Evolutionary conservation across 192 early-diverging fungal species (phyloP), one percentile per base, ranked within the genome.

Genomic region (Neocallimastix lanati): DNA sequence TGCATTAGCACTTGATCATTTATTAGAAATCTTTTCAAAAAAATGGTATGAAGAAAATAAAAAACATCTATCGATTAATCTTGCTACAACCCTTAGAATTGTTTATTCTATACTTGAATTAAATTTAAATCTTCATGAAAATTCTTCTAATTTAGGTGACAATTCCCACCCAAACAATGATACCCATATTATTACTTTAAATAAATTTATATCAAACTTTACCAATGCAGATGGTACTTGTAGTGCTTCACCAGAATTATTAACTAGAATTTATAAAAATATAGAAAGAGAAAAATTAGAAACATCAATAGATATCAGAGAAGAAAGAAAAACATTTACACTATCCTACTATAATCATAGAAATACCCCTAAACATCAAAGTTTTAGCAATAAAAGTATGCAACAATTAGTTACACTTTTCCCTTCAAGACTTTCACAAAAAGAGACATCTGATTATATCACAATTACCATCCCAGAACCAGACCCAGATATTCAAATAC

Each of bases 1-100:
- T 36, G 83, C 78, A 76, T 83, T 77, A 13, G 38, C 80, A 0
- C 84, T 92, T 13, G 86, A 88, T 27, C 84, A 86, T 82, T 33
- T 92, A 6, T 79, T 92, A 29, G 89, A 91, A 28, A 83, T 85
- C 29, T 92, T 92, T 81, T 87, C 91, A 0, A 86, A 85, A 76
- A 86, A 87, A 29, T 92, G 91, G 91, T 88, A 89, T 76, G 85
- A 88, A 67, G 84, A 84, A n/a, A 92, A 92, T 79, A 86, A 87
- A 36, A 87, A 87, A 58, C 87, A 86, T 14, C 82, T 87, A 21
- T 82, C 84, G 4, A 89, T 88, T 77, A 85, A 87, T 79, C 87
- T 84, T 13, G 87, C 83, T 9, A 86, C 88, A 58, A 86, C 86
- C 0, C 84, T 89, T 77, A 90, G 88, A 79, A 84, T 92, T 13